phyloP scores from a whole-genome alignment of 208 protist species.

The Naegleria lovaniensis region DNA sequence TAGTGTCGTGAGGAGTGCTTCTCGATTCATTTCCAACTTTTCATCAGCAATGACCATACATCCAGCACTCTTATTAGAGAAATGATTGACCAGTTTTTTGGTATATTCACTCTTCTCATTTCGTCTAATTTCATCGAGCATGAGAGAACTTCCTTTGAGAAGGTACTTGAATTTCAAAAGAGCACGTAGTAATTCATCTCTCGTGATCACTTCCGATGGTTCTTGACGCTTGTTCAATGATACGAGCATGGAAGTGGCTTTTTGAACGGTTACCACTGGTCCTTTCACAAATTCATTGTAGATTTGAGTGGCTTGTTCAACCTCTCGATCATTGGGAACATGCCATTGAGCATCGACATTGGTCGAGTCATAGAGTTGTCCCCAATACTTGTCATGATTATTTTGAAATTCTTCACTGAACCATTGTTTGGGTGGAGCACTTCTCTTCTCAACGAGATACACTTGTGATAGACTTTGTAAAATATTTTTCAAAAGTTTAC shows the following conservation, averaged over 20 bases:
- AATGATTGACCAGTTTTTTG: neutral
- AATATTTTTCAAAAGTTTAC: slow-evolving; percentile 16
- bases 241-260: neutral
- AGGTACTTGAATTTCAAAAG: neutral
- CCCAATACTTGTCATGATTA: slow-evolving; percentile 3
- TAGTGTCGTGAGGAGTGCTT: neutral
- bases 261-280: neutral
- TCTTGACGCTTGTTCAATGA: neutral
- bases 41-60: neutral
- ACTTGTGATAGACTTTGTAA: neutral
- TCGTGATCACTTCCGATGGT: neutral
- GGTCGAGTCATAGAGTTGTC: neutral
- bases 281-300: neutral
- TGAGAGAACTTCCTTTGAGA: neutral
- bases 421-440: neutral
- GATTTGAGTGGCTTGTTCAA: neutral
- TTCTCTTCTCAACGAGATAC: slow-evolving; percentile 11
- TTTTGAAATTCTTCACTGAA: neutral
- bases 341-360: slow-evolving; percentile 26
- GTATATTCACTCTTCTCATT: neutral
- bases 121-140: neutral
- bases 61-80: neutral
- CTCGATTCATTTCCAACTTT: neutral
- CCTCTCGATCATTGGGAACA: neutral
- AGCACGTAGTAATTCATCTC: neutral